Percentiles rank a stretch among this genome's conserved stretches.
phyloP scores from a whole-genome alignment of 768 basidiomycete genomes.

The Mycena indigotica region DNA sequence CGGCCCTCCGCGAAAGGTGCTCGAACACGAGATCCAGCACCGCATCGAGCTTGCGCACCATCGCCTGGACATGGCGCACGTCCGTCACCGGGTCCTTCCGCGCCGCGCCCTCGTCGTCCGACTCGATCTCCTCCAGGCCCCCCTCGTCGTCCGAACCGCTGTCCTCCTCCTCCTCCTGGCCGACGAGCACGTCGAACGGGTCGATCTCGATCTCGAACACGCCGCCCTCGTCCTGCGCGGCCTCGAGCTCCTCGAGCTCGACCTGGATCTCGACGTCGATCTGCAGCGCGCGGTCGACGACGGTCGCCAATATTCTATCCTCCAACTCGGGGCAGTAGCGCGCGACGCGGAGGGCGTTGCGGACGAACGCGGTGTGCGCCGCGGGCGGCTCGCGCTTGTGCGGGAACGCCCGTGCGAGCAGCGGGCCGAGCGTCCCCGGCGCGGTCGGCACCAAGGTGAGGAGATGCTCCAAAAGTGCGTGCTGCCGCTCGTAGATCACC shows the following conservation, averaged over 20 bases:
- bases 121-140: constrained; percentile 74
- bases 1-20: constrained; percentile 54
- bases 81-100: constrained; percentile 53
- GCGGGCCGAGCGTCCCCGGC: constrained; percentile 81
- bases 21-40: constrained; percentile 85
- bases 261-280: constrained; percentile 98
- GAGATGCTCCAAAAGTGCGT: constrained; percentile 84
- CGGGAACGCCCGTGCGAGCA: constrained; percentile 85
- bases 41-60: constrained; percentile 90
- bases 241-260: constrained; percentile 83
- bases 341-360: constrained; percentile 81
- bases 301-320: constrained; percentile 81
- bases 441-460: constrained; percentile 90
- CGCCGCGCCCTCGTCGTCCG: constrained; percentile 52
- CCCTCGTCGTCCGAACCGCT: constrained; percentile 54
- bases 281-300: constrained; percentile 92
- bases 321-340: constrained; percentile 87
- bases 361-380: constrained; percentile 85
- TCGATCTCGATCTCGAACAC: constrained; percentile 78
- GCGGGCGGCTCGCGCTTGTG: constrained; percentile 86
- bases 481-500: constrained; percentile 82
- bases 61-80: constrained; percentile 72
- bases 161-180: constrained; percentile 69
- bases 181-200: constrained; percentile 81
- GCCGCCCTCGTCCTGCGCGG: constrained; percentile 53